A percentile compares a stretch with the other conserved stretches of the same genome.
Evolutionary conservation across 2,329 filamentous ascomycete genomes (phyloP).

Genomic region (Penicillium hesseltinei): DNA sequence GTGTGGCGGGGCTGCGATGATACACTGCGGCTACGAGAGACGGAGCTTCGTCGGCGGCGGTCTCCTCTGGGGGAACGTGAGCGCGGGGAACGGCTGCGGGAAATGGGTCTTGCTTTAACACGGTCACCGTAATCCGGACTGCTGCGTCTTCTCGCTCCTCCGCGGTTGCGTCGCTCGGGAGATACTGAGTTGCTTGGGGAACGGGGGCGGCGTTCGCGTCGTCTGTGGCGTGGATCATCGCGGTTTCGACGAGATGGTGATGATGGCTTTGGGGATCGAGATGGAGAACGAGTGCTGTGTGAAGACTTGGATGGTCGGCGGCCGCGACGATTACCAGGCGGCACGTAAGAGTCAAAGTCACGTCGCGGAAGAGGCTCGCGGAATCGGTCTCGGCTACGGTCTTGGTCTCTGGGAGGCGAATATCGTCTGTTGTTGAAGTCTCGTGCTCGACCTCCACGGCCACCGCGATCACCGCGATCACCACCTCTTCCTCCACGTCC

Average conservation of each 20-base stretch:
- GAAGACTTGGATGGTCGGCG: constrained; percentile 37
- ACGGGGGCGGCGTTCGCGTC: constrained; percentile 29
- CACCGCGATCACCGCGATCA: constrained; percentile 35
- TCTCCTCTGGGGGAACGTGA: constrained; percentile 56
- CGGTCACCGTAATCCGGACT: constrained; percentile 45
- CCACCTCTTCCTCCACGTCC: constrained; percentile 38
- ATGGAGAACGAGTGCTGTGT: constrained; percentile 29
- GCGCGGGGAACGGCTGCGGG: constrained; percentile 51
- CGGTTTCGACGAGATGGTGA: constrained; percentile 29
- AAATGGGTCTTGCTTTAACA: constrained; percentile 51
- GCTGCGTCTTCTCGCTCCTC: constrained; percentile 37
- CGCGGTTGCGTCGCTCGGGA: constrained; percentile 37
- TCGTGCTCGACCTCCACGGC: constrained; percentile 32
- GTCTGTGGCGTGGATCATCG: constrained; percentile 29
- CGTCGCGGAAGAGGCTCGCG: constrained; percentile 50
- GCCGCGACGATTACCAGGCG: constrained; percentile 44
- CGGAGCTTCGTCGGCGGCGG: constrained; percentile 40
- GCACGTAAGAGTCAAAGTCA: constrained; percentile 58
- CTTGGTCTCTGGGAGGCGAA: constrained; percentile 51
- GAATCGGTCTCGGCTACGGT: constrained; percentile 39
- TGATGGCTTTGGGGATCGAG: constrained; percentile 28
- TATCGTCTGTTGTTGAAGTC: constrained; percentile 52
- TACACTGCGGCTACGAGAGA: constrained; percentile 35
- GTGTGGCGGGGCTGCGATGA: constrained; percentile 36
- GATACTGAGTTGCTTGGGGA: constrained; percentile 39